Conservation (phyloP, 2,329 filamentous ascomycete species). For the Diplocarpon rosae region DNA sequence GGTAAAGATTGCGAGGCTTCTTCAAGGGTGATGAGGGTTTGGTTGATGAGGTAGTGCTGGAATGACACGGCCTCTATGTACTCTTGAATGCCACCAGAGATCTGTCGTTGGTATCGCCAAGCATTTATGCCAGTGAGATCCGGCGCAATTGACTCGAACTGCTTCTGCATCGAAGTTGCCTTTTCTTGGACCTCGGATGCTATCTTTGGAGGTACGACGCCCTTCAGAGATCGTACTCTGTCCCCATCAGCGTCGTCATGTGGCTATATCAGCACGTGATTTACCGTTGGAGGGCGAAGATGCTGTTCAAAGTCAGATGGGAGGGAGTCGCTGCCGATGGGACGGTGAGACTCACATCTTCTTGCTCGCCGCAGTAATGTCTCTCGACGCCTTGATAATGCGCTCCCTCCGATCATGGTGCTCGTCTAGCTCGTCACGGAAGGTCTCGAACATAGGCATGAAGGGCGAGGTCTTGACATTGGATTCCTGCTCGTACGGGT, state of each 20-base stretch:
- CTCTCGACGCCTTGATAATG: slow-evolving; percentile 80
- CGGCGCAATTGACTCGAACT: slow-evolving; percentile 55
- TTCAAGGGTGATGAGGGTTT: slow-evolving; percentile 59
- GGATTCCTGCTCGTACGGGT: slow-evolving; percentile 5
- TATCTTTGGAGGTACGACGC: slow-evolving; percentile 56
- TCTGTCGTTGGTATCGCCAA: slow-evolving; percentile 68
- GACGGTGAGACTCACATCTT: slow-evolving; percentile 62
- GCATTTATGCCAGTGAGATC: slow-evolving; percentile 73
- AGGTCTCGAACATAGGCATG: slow-evolving; percentile 71
- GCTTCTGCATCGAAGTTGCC: slow-evolving; percentile 57
- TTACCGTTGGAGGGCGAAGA: slow-evolving; percentile 75
- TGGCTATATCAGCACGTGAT: slow-evolving; percentile 3
- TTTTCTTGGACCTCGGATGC: slow-evolving; percentile 59
- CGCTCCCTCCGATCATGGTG: slow-evolving; percentile 88
- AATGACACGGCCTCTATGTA: slow-evolving; percentile 89
- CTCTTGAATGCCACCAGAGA: slow-evolving; percentile 78
- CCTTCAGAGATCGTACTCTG: slow-evolving; percentile 53
- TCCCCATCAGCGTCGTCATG: slow-evolving; percentile 4
- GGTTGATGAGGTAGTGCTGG: slow-evolving; percentile 71
- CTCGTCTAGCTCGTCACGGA: slow-evolving; percentile 81
- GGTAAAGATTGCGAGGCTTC: slow-evolving; percentile 42
- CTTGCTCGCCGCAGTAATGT: slow-evolving; percentile 90
- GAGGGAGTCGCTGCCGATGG: background rate
- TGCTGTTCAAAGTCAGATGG: slow-evolving; percentile 38
- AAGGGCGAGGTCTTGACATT: slow-evolving; percentile 32